Percentiles rank a stretch among this genome's conserved stretches.
These are phyloP conservation scores for Cudoniella acicularis DNA, from an alignment of 495 filamentous ascomycete species.

Conservation along the genomic window DNA sequence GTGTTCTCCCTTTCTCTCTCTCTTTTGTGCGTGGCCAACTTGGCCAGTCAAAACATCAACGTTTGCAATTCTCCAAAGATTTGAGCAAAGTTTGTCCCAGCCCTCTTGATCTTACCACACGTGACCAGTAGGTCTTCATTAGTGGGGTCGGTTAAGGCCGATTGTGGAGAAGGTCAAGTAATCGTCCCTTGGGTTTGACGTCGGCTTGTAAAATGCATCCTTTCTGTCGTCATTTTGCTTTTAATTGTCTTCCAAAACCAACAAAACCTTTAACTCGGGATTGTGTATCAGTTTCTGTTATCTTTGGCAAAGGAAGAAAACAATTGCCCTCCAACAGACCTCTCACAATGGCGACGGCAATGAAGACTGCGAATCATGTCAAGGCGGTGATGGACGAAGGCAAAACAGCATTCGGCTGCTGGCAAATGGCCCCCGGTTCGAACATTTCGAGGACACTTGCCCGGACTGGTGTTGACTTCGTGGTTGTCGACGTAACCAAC, in stretches of 20 bases:
- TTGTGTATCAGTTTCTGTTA: no score
- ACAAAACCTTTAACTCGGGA: no score
- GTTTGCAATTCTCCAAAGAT: no score
- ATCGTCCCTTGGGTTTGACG: background rate
- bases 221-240: background rate
- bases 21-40: background rate
- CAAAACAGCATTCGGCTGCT: constrained; percentile 55
- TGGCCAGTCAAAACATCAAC: background rate
- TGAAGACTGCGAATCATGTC: constrained; percentile 63
- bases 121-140: background rate
- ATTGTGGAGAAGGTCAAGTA: background rate
- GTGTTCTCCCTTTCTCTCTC: background rate
- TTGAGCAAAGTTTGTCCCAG: no score
- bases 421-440: constrained; percentile 71
- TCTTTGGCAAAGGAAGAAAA: no score
- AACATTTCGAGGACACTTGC: constrained; percentile 68
- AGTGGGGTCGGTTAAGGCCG: background rate
- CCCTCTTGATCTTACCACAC: background rate
- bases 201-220: background rate
- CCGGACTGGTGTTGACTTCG: constrained; percentile 67
- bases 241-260: no score
- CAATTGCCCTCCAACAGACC: background rate
- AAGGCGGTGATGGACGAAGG: constrained; percentile 55
- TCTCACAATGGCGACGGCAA: constrained; percentile 27
- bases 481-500: constrained; percentile 73